Percentiles rank a stretch among this genome's conserved stretches.
Evolutionary conservation across 2,329 filamentous ascomycete genomes (phyloP).

Genomic region (Cladosporium austrohemisphaericum): DNA sequence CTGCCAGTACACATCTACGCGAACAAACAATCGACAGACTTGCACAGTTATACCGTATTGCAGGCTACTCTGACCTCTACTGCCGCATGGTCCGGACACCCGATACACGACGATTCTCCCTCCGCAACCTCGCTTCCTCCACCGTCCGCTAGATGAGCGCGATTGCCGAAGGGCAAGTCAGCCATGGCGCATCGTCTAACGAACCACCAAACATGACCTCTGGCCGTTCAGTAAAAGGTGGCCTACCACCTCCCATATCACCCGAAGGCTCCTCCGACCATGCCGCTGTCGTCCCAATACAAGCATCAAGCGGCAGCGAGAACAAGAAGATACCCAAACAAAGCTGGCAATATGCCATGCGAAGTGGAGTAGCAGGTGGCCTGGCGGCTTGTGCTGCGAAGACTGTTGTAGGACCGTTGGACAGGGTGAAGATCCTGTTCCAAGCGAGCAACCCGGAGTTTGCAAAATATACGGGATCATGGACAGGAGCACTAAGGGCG

Average conservation of each 20-base stretch:
- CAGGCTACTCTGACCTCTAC: neutral
- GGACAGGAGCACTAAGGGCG: slow-evolving; percentile 76
- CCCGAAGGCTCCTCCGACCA: slow-evolving; percentile 16
- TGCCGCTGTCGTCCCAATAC: slow-evolving; percentile 17
- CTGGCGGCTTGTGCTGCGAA: slow-evolving; percentile 91
- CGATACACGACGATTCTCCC: neutral
- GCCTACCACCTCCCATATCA: slow-evolving; percentile 7
- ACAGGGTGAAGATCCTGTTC: slow-evolving; percentile 98
- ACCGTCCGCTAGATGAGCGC: slow-evolving; percentile 25
- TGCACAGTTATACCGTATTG: no score
- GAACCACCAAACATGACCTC: slow-evolving; percentile 38
- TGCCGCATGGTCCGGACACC: slow-evolving; percentile 10
- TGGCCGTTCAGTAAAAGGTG: neutral
- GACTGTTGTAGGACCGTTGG: slow-evolving; percentile 89
- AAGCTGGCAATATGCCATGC: slow-evolving; percentile 77
- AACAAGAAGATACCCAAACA: slow-evolving; percentile 61
- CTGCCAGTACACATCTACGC: no score
- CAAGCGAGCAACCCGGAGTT: slow-evolving; percentile 93
- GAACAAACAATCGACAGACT: no score
- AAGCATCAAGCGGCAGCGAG: slow-evolving; percentile 25
- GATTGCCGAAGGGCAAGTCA: slow-evolving; percentile 26
- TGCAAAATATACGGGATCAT: slow-evolving; percentile 85
- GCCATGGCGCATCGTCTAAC: slow-evolving; percentile 27
- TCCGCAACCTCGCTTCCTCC: neutral
- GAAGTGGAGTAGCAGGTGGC: slow-evolving; percentile 82